These are phyloP conservation scores for Arthrobotrys pseudoclavata DNA, from an alignment of 2,329 filamentous ascomycete genomes.

Conservation along the genomic window DNA sequence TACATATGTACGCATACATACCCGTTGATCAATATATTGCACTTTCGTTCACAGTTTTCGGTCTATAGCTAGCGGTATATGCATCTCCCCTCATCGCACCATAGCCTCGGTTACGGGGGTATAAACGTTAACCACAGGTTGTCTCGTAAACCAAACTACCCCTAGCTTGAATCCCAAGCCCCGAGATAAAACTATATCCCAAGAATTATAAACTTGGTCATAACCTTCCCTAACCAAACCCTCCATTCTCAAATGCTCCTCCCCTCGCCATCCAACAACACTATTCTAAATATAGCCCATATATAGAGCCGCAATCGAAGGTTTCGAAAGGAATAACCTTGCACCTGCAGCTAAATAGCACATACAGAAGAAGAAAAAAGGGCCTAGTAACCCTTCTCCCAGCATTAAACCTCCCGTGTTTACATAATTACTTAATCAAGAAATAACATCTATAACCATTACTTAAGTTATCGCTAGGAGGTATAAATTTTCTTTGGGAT, in stretches of 20 bases:
- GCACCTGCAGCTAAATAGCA: constrained; percentile 1
- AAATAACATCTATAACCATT: neutral
- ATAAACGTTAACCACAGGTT: neutral
- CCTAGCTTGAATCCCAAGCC: neutral
- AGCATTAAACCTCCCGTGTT: constrained; percentile 5
- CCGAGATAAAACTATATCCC: neutral
- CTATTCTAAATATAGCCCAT: constrained; percentile 16
- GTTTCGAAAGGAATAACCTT: constrained; percentile 21
- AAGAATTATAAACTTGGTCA: neutral
- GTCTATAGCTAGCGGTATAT: neutral
- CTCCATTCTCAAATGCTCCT: neutral
- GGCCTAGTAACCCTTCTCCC: constrained; percentile 2
- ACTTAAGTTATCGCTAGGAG: neutral
- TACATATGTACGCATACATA: no score
- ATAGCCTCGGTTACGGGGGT: neutral
- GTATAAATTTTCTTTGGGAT: neutral
- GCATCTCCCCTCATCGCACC: no score
- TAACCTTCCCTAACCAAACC: no score
- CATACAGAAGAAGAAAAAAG: neutral
- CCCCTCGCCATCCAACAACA: neutral
- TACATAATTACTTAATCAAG: constrained; percentile 14
- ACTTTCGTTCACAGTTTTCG: neutral
- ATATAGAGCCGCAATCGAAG: neutral
- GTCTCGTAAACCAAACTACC: no score
- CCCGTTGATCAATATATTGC: neutral